These are phyloP conservation scores for Entelexis paramagnoliae DNA, from an alignment of 1,139 yeast species.

Conservation along the genomic window DNA sequence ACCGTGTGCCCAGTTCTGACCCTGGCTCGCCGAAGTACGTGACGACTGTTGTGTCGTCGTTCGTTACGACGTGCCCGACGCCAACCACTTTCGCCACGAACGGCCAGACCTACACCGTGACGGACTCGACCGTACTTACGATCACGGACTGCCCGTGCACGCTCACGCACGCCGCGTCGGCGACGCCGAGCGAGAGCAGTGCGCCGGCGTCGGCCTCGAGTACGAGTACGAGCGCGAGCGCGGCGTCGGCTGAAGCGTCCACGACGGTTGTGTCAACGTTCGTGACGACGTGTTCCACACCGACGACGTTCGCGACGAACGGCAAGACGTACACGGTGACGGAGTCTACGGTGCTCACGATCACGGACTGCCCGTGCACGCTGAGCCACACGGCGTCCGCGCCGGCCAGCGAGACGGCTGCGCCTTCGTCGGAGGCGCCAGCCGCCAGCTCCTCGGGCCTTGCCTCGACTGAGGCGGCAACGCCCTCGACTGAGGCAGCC, in stretches of 20 bases:
- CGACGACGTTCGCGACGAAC: constrained; percentile 25
- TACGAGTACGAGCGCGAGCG: background rate
- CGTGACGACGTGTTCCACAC: constrained; percentile 31
- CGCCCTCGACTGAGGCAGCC: background rate
- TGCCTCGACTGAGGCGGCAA: background rate
- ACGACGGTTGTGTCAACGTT: background rate
- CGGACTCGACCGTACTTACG: constrained; percentile 37
- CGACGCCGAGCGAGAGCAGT: background rate
- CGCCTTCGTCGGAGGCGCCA: too few species aligned
- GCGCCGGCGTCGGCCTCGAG: background rate
- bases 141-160: constrained; percentile 47
- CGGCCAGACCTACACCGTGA: constrained; percentile 34
- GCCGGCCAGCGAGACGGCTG: too few species aligned
- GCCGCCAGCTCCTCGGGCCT: too few species aligned
- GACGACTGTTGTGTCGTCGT: background rate
- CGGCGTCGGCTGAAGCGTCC: background rate
- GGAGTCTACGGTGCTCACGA: constrained; percentile 36
- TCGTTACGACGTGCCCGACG: constrained; percentile 35
- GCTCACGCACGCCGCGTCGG: constrained; percentile 1
- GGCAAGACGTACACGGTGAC: constrained; percentile 35
- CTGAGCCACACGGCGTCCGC: background rate
- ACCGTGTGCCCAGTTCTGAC: background rate
- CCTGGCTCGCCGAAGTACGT: background rate
- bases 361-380: constrained; percentile 45
- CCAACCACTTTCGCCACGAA: constrained; percentile 25